A percentile compares a stretch with the other conserved stretches of the same genome.
These are phyloP conservation scores for Stephania japonica DNA, from an alignment of 164 flowering plant species.

Conservation along the genomic window DNA sequence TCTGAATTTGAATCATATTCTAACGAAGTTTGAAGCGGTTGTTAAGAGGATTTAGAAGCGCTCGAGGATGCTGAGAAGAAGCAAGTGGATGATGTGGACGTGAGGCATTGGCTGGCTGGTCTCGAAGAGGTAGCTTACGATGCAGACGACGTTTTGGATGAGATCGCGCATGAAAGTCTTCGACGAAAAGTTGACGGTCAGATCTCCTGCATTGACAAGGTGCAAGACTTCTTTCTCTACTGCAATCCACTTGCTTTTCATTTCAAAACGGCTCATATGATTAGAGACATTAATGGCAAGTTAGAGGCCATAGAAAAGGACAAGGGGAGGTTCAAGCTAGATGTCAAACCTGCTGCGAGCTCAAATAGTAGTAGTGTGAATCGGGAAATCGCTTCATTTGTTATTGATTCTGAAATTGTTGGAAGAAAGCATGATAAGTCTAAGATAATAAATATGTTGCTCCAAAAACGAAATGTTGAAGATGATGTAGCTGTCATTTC, in stretches of 20 bases:
- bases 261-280: neutral
- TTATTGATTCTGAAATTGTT: neutral
- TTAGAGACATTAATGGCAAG: neutral
- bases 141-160: neutral
- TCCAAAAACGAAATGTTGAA: neutral
- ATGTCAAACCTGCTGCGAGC: neutral
- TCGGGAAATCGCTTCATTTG: neutral
- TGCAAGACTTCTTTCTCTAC: neutral
- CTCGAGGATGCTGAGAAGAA: conserved; percentile 3
- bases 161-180: neutral
- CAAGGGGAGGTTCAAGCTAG: neutral
- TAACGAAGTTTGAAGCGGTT: neutral
- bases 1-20: too few relatives aligned
- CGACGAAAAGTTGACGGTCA: neutral
- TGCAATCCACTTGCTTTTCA: conserved; percentile 3
- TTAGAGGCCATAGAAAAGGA: neutral
- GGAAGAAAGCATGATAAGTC: neutral
- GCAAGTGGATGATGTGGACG: neutral
- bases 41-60: neutral
- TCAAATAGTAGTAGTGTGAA: neutral
- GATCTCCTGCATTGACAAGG: neutral
- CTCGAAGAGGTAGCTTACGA: neutral
- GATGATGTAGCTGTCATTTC: conserved; percentile 1
- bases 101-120: neutral
- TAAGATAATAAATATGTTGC: neutral